Evolutionary conservation across 495 filamentous ascomycete species (phyloP).

Genomic region (Penicillium parvum): DNA sequence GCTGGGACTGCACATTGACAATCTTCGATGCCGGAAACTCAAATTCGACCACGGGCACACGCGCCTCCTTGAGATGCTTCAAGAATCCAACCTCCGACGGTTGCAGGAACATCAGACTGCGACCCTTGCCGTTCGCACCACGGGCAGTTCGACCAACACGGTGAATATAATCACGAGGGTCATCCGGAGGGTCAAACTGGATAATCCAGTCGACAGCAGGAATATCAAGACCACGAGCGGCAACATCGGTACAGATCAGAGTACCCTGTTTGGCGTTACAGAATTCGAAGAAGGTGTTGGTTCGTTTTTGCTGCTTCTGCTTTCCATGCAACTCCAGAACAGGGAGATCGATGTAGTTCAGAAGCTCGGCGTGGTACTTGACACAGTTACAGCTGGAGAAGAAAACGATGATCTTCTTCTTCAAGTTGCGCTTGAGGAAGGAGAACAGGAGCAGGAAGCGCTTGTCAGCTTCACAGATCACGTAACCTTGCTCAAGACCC

Average conservation of each 20-base stretch:
- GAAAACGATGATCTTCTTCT: conserved; percentile 98
- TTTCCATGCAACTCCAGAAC: conserved; percentile 78
- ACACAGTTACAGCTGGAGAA: conserved; percentile 91
- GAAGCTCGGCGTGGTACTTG: conserved; percentile 88
- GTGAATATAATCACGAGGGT: conserved; percentile 91
- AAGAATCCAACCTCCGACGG: conserved; percentile 91
- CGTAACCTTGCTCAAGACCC: conserved; percentile 91
- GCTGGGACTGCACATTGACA: conserved; percentile 87
- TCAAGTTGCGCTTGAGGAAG: conserved; percentile 84
- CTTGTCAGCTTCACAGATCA: conserved; percentile 87
- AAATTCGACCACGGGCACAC: conserved; percentile 92
- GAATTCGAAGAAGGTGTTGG: conserved; percentile 98
- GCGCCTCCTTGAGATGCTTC: conserved; percentile 83
- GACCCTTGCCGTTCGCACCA: conserved; percentile 77
- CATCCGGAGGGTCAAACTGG: conserved; percentile 91
- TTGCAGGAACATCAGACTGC: conserved; percentile 84
- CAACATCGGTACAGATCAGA: conserved; percentile 94
- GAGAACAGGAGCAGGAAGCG: conserved; percentile 93
- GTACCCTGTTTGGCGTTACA: conserved; percentile 89
- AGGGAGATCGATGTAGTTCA: conserved; percentile 94
- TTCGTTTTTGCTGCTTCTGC: conserved; percentile 95
- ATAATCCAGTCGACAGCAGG: conserved; percentile 93
- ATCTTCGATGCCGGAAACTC: conserved; percentile 92
- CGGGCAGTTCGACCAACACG: conserved; percentile 93
- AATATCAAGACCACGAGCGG: conserved; percentile 90